Evolutionary conservation across 495 filamentous ascomycete species (phyloP).

Genomic region (Penicillium lividum): DNA sequence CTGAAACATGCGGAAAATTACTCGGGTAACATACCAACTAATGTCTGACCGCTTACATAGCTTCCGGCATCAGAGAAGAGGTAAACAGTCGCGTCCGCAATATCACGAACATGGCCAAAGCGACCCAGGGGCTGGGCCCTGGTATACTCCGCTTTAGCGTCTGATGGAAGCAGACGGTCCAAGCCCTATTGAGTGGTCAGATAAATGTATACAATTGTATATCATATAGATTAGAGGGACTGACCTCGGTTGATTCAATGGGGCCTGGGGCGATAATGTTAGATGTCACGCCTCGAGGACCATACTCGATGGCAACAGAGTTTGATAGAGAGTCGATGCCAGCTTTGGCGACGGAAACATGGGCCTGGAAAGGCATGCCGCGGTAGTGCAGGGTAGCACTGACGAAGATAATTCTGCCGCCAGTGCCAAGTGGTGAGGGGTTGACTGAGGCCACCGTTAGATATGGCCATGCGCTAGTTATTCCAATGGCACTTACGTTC

Average conservation of each 20-base stretch:
- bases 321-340: slow-evolving; percentile 81
- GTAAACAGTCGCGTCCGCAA: slow-evolving; percentile 89
- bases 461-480: not conserved
- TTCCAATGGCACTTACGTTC: slow-evolving; percentile 34
- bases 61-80: slow-evolving; percentile 80
- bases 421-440: slow-evolving; percentile 54
- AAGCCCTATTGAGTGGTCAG: slow-evolving; percentile 32
- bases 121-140: slow-evolving; percentile 66
- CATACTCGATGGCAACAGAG: slow-evolving; percentile 78
- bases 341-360: slow-evolving; percentile 88
- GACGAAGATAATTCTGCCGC: slow-evolving; percentile 85
- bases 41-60: slow-evolving; percentile 74
- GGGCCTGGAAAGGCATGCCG: slow-evolving; percentile 77
- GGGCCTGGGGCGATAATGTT: slow-evolving; percentile 86
- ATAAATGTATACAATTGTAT: not conserved
- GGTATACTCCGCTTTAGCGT: slow-evolving; percentile 31
- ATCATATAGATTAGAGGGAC: not conserved
- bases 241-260: slow-evolving; percentile 64
- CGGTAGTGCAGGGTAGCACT: slow-evolving; percentile 89
- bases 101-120: slow-evolving; percentile 79
- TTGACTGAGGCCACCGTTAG: slow-evolving; percentile 23
- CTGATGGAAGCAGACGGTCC: slow-evolving; percentile 44
- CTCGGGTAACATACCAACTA: slow-evolving; percentile 57
- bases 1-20: not conserved
- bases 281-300: slow-evolving; percentile 82